These are phyloP conservation scores for Penicillium concentricum DNA, from an alignment of 2,329 filamentous ascomycete species.

Conservation along the genomic window DNA sequence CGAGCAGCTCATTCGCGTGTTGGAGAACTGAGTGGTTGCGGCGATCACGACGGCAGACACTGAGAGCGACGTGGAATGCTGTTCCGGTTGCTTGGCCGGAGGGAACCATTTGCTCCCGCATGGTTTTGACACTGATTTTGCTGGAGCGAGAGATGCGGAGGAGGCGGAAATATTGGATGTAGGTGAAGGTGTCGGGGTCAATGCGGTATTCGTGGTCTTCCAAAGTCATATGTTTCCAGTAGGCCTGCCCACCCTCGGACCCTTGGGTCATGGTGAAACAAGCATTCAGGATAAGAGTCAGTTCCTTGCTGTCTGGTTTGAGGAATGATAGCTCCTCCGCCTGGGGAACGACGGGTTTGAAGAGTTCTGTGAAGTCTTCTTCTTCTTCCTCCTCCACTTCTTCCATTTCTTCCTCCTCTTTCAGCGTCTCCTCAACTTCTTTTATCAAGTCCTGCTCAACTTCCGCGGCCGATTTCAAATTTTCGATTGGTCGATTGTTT, in stretches of 20 bases:
- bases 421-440: constrained; percentile 13
- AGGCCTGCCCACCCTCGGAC: constrained; percentile 64
- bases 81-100: constrained; percentile 45
- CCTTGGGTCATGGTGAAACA: constrained; percentile 58
- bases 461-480: constrained; percentile 21
- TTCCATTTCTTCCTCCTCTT: constrained; percentile 13
- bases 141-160: constrained; percentile 67
- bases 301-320: constrained; percentile 52
- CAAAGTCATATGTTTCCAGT: constrained; percentile 72
- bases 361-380: constrained; percentile 35
- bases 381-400: constrained; percentile 19
- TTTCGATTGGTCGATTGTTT: constrained; percentile 12
- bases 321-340: constrained; percentile 36
- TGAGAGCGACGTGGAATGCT: constrained; percentile 71
- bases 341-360: constrained; percentile 32
- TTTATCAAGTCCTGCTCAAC: constrained; percentile 5
- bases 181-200: constrained; percentile 69
- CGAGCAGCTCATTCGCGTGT: constrained; percentile 64
- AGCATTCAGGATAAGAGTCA: constrained; percentile 68
- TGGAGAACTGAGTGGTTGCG: constrained; percentile 69
- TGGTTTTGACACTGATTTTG: constrained; percentile 56
- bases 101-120: constrained; percentile 55
- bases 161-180: constrained; percentile 65
- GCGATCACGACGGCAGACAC: constrained; percentile 71
- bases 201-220: constrained; percentile 53